Base-by-base conservation (phyloP, 139 green algal genomes). In the Asterochloris erici region DNA sequence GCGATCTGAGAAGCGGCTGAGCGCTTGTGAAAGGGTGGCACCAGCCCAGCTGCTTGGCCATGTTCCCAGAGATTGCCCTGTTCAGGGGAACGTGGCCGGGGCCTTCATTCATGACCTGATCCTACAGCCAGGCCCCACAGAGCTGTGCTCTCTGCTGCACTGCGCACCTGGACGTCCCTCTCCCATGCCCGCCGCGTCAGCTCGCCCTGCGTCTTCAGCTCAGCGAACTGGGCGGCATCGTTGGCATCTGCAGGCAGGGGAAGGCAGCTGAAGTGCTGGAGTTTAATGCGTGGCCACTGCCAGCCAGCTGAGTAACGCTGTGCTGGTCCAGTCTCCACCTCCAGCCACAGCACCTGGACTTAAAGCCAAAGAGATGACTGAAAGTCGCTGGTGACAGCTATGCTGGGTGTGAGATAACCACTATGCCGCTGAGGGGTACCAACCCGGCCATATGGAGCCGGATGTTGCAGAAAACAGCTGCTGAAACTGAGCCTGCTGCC, bases 1-100 rank as follows among this genome's bases (percentile, higher is more conserved):
- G 38, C 4, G 4, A 54, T 6, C 38, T 54, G 38, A 54, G 38
- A 54, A 54, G 38, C 38, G 6, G 6, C 6, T 54, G 38, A 54
- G 38, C 38, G 38, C 38, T 54, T 54, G 38, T 54, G 38, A 54
- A 6, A 54, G 38, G 38, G 60, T 84, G 90, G 90, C 94, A 97
- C 94, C 94, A 96, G 62, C 94, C 90, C 29, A 93, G 82, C 87
- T 96, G 93, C 71, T 96, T 94, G 60, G 83, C 77, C 93, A 96
- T 97, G 90, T 99, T 99, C 82, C 98, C 95, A 12, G 94, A 95
- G 78, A 98, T 98, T n/a, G n/a, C n/a, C 90, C 98, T 99, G 91
- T 99, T 86, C 78, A 99, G 86, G 1, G 96, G 96, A 68, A 99
- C 94, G 83, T 99, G 96, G 63, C 96, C 96, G 21, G 96, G 93